Evolutionary conservation across 257 asterid species (phyloP), one percentile per base, ranked within the genome.

Genomic region (Datura wrightii): DNA sequence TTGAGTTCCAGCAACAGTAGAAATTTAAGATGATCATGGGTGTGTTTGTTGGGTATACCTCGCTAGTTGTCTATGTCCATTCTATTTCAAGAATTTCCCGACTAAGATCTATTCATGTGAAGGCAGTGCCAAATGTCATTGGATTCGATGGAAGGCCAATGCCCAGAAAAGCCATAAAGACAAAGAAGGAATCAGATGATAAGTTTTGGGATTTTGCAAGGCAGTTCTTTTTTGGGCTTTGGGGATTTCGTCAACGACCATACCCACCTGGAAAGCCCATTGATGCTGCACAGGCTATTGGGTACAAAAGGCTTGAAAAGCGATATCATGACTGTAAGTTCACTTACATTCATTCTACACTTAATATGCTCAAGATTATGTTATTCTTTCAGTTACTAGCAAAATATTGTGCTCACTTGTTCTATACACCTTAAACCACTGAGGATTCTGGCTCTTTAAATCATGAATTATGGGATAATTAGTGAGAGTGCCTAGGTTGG

Each of bases 61-160:
- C n/a, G 37, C 13, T 70, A 18, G 5, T 0, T 42, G 79, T 42
- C 0, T 71, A 42, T 71, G 36, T n/a, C 52, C 55, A 41, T 18
- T 69, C 34, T 41, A n/a, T 69, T 69, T 69, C 79, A 71, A 72
- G n/a, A 72, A 72, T 72, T 72, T 48, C 42, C 58, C 80, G 19
- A 46, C 58, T 72, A 59, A 72, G 80, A 10, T 72, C 0, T n/a
- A 46, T 5, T 72, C 19, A 72, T 85, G 85, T 92, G 92, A 89
- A 96, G 99, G 93, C 93, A 84, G 89, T 94, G 86, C 99, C 99
- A 7, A 81, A 97, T 91, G 96, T 97, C 88, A 88, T 87, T 84
- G 99, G 99, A 85, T 89, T 94, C 86, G 99, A 97, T 80, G 98
- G 99, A 82, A 92, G 98, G 91, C 98, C 98, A 81, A 94, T 95